A percentile compares a stretch with the other conserved stretches of the same genome.
These are phyloP conservation scores for Globisporangium abappressorium DNA, from an alignment of 352 stramenopile species.

Conservation along the genomic window DNA sequence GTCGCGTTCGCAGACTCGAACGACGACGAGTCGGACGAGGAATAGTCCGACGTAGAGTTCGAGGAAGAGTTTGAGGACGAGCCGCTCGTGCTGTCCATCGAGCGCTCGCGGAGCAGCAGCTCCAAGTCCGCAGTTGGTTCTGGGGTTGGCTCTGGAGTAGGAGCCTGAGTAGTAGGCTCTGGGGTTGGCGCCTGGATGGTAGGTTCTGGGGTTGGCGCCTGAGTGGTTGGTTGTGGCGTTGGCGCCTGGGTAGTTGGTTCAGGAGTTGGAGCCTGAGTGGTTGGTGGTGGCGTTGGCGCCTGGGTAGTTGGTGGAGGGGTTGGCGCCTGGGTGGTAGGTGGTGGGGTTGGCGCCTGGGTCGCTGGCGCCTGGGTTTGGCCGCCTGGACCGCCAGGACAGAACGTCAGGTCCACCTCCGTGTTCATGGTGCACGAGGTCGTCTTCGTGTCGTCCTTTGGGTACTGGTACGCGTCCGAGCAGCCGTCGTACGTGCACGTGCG, in stretches of 20 bases:
- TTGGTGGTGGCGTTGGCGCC: slow-evolving; percentile 15
- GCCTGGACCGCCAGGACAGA: slow-evolving; percentile 42
- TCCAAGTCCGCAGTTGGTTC: slow-evolving; percentile 4
- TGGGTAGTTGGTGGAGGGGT: slow-evolving; percentile 25
- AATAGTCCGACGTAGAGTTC: neutral
- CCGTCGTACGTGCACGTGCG: slow-evolving; percentile 34
- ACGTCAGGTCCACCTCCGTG: slow-evolving; percentile 40
- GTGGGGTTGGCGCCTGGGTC: slow-evolving; percentile 14
- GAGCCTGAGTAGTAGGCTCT: slow-evolving; percentile 7
- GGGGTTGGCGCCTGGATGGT: slow-evolving; percentile 12
- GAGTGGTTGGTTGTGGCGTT: slow-evolving; percentile 8
- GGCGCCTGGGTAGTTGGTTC: slow-evolving; percentile 10
- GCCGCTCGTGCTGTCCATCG: neutral
- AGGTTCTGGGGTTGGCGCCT: slow-evolving; percentile 8
- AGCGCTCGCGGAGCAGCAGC: neutral
- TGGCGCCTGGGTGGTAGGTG: slow-evolving; percentile 16
- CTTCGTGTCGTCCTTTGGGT: slow-evolving; percentile 40
- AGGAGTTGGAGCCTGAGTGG: slow-evolving; percentile 11
- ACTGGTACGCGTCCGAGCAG: slow-evolving; percentile 40
- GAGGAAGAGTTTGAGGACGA: neutral
- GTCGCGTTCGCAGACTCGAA: neutral
- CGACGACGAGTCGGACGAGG: neutral
- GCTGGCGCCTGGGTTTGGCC: slow-evolving; percentile 15
- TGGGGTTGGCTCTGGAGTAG: slow-evolving; percentile 14
- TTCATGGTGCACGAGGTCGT: slow-evolving; percentile 36